Evolutionary conservation across 805 yeast species (phyloP).

Genomic region (Saturnispora gosingensis): DNA sequence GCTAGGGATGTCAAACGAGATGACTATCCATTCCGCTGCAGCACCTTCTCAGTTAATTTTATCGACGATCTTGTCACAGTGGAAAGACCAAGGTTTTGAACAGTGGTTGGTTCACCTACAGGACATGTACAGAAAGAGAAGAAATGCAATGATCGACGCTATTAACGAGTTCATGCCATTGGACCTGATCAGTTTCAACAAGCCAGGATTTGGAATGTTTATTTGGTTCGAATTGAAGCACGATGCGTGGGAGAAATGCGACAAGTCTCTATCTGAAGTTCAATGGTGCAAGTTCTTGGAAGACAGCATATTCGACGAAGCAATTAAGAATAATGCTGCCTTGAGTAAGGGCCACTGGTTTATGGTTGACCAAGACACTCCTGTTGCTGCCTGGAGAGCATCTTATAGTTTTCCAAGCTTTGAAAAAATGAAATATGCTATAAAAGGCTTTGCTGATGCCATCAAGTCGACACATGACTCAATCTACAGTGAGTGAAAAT

Average conservation of each 20-base stretch:
- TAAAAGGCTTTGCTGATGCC: constrained; percentile 22
- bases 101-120: constrained; percentile 64
- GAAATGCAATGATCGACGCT: constrained; percentile 48
- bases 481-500: constrained; percentile 7
- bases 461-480: constrained; percentile 13
- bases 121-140: constrained; percentile 51
- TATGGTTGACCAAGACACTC: constrained; percentile 17
- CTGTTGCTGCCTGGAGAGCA: constrained; percentile 25
- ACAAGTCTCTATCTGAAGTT: constrained; percentile 26
- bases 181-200: constrained; percentile 33
- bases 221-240: constrained; percentile 35
- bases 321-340: constrained; percentile 20
- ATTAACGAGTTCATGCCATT: constrained; percentile 39
- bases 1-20: constrained; percentile 52
- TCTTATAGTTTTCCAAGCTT: constrained; percentile 25
- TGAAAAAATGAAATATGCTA: constrained; percentile 19
- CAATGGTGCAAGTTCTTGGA: constrained; percentile 27
- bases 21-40: constrained; percentile 61
- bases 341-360: constrained; percentile 30
- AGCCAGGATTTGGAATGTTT: constrained; percentile 39
- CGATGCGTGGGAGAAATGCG: constrained; percentile 30
- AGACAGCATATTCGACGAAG: constrained; percentile 18
- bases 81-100: constrained; percentile 54
- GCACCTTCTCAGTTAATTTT: constrained; percentile 62
- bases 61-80: constrained; percentile 48